Conservation (phyloP, 441 rosid genomes). For the Populus hybrid region DNA sequence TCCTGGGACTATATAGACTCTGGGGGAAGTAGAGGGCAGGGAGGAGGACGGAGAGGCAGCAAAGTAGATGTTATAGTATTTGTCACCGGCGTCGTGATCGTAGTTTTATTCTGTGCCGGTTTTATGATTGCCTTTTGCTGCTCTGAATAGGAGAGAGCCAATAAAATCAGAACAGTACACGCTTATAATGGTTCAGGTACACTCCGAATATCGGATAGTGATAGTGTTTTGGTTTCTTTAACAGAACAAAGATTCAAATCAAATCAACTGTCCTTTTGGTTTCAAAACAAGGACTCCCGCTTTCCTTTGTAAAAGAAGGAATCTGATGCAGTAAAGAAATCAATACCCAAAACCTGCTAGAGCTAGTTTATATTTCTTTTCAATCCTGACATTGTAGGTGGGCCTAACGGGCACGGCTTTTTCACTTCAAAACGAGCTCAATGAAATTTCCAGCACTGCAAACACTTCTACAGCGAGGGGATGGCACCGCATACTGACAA, state of each 20-base stretch:
- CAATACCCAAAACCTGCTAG: neutral
- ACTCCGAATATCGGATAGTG: no score
- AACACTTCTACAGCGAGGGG: conserved; percentile 18
- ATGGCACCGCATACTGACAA: conserved; percentile 20
- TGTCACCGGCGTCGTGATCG: no score
- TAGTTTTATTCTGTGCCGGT: no score
- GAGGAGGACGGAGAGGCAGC: no score
- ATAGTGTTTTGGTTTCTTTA: neutral
- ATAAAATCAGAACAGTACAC: no score
- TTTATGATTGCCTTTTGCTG: no score
- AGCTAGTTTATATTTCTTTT: neutral
- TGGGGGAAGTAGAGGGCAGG: no score
- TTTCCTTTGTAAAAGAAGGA: neutral
- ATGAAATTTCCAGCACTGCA: conserved; percentile 16
- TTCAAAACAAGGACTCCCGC: neutral
- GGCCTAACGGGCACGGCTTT: conserved; percentile 16
- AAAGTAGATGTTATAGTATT: no score
- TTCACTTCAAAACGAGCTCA: conserved; percentile 19
- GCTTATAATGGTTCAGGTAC: no score
- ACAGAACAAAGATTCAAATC: neutral
- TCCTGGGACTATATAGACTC: no score
- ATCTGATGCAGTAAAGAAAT: neutral
- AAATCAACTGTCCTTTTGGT: neutral
- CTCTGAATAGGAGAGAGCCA: no score
- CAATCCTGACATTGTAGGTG: conserved; percentile 3